These are phyloP conservation scores for Yamadazyma insecticola DNA, from an alignment of 805 yeast genomes.

Conservation along the genomic window DNA sequence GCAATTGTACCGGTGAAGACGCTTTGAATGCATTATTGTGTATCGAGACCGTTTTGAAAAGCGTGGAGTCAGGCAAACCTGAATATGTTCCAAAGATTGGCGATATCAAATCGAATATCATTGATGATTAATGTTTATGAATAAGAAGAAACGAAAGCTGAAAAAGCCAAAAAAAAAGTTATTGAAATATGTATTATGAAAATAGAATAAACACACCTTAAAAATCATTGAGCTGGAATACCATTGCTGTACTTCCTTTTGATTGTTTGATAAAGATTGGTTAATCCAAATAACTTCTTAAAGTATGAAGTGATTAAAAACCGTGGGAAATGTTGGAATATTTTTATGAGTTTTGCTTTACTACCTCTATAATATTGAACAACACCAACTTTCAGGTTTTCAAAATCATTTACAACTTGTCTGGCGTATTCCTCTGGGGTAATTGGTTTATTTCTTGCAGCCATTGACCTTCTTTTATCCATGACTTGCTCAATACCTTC, in stretches of 20 bases:
- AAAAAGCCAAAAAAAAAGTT: no score
- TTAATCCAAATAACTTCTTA: constrained; percentile 29
- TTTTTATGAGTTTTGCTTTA: constrained; percentile 33
- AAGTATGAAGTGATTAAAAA: constrained; percentile 41
- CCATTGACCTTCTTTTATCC: constrained; percentile 52
- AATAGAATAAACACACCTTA: no score
- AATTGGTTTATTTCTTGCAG: constrained; percentile 56
- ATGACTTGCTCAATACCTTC: constrained; percentile 50
- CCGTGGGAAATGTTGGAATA: constrained; percentile 40
- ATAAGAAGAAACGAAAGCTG: no score
- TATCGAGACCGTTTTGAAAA: constrained; percentile 31
- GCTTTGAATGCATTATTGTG: constrained; percentile 35
- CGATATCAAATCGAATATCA: not conserved
- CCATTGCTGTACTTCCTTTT: constrained; percentile 3
- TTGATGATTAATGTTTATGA: no score
- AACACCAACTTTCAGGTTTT: constrained; percentile 15
- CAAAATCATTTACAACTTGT: constrained; percentile 49
- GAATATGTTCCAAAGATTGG: constrained; percentile 11
- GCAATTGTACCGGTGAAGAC: constrained; percentile 33
- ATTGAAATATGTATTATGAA: no score
- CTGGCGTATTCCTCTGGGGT: constrained; percentile 53
- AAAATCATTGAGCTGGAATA: no score
- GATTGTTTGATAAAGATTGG: constrained; percentile 19
- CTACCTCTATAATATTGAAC: constrained; percentile 58
- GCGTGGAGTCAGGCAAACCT: constrained; percentile 26